These are phyloP conservation scores for Rhododendron ferrugineum DNA, from an alignment of 148 eudicot genomes.

Conservation along the genomic window DNA sequence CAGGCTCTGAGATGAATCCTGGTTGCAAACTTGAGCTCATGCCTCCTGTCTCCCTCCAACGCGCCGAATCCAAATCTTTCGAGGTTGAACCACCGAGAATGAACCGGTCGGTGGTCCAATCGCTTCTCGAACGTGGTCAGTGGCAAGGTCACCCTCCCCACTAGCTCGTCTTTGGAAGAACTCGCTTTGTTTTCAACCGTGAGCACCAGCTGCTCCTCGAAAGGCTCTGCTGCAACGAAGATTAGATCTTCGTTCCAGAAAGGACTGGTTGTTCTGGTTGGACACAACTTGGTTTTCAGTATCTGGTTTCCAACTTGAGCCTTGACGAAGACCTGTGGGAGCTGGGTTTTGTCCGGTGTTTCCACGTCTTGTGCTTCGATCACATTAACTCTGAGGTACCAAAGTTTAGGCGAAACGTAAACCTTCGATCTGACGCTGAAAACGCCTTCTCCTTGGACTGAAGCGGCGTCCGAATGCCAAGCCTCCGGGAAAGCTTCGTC, in stretches of 20 bases:
- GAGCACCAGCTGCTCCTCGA: constrained; percentile 54
- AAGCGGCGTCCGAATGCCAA: constrained; percentile 70
- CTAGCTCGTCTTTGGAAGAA: constrained; percentile 41
- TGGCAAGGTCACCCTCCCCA: constrained; percentile 37
- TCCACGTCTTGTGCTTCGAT: constrained; percentile 70
- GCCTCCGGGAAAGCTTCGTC: constrained; percentile 79
- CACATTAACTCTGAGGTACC: constrained; percentile 74
- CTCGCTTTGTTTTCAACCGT: constrained; percentile 50
- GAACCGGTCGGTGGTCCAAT: constrained; percentile 49
- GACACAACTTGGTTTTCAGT: constrained; percentile 48
- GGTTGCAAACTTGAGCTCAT: constrained; percentile 28
- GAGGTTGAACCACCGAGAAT: constrained; percentile 46
- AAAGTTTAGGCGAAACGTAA: constrained; percentile 66
- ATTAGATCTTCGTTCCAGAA: constrained; percentile 74
- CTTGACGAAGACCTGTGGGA: constrained; percentile 60
- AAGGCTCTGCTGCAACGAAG: constrained; percentile 75
- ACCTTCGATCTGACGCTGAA: constrained; percentile 64
- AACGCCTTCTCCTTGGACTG: constrained; percentile 61
- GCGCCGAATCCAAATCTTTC: constrained; percentile 30
- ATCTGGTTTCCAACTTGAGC: constrained; percentile 52
- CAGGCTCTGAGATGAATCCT: constrained; percentile 32
- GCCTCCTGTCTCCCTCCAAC: constrained; percentile 28
- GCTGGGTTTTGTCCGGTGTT: constrained; percentile 37
- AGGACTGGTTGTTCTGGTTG: constrained; percentile 48
- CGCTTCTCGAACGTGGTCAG: constrained; percentile 45